Percentiles rank a stretch among this genome's conserved stretches.
phyloP scores from a whole-genome alignment of 148 eudicot species.

The Nepenthes mirabilis region DNA sequence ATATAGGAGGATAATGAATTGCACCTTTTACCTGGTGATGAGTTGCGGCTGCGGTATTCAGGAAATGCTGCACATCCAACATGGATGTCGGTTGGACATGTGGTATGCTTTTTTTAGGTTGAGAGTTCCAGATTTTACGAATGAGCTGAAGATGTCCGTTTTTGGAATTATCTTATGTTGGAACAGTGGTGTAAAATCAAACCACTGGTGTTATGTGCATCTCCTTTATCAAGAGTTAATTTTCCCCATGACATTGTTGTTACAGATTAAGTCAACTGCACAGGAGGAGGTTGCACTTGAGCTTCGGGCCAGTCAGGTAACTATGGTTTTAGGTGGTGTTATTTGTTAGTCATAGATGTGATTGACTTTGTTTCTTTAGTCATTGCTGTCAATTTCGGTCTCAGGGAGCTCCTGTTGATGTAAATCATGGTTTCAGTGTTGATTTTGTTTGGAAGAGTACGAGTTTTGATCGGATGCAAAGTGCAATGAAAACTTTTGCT shows the following conservation, averaged over 20 bases:
- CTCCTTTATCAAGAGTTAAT: no score
- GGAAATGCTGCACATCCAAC: conserved; percentile 86
- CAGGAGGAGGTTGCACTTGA: conserved; percentile 98
- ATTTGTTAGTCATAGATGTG: not conserved
- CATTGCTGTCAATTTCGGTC: conserved; percentile 2
- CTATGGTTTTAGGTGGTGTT: not conserved
- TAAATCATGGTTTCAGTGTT: conserved; percentile 84
- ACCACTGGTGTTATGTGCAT: no score
- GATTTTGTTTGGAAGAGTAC: conserved; percentile 99
- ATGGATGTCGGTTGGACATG: conserved; percentile 96
- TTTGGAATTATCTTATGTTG: no score
- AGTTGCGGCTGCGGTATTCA: conserved; percentile 75
- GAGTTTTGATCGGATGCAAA: conserved; percentile 95
- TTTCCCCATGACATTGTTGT: not conserved
- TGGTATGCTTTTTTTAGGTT: conserved; percentile 28
- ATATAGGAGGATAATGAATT: conserved; percentile 90
- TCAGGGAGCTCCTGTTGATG: conserved; percentile 90
- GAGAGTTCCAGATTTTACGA: not conserved
- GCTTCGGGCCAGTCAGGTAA: conserved; percentile 92
- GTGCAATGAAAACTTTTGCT: conserved; percentile 92
- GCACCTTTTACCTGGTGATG: conserved; percentile 97
- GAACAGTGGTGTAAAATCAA: no score
- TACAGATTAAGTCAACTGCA: conserved; percentile 81
- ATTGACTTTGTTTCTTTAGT: not conserved
- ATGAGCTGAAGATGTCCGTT: not conserved